These are phyloP conservation scores for Barnettozyma sucrosica DNA, from an alignment of 805 yeast species.

Conservation along the genomic window DNA sequence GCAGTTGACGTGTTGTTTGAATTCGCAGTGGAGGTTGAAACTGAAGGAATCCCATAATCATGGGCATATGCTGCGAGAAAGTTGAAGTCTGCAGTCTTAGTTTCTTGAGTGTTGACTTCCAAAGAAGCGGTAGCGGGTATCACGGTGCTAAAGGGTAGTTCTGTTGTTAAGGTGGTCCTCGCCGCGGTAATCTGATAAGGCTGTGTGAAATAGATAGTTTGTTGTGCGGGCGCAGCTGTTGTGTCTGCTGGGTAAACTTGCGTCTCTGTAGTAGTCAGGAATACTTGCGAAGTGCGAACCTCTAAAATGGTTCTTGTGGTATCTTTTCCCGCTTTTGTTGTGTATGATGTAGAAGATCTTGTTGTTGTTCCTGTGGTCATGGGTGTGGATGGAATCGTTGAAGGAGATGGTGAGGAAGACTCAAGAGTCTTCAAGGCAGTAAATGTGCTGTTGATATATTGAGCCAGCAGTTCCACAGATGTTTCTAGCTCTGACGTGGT, in stretches of 20 bases:
- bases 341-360: neutral
- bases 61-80: constrained; percentile 12
- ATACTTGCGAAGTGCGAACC: constrained; percentile 1
- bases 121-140: constrained; percentile 3
- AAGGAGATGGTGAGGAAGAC: neutral
- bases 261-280: constrained; percentile 4
- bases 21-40: neutral
- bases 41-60: constrained; percentile 1
- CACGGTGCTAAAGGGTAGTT: constrained; percentile 15
- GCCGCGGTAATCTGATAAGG: constrained; percentile 16
- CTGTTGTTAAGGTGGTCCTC: constrained; percentile 18
- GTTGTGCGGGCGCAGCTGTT: constrained; percentile 1
- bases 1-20: constrained; percentile 6
- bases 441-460: neutral
- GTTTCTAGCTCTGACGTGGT: neutral
- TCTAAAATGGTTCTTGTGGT: neutral
- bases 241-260: neutral
- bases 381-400: neutral
- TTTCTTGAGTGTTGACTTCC: neutral
- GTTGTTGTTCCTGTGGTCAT: neutral
- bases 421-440: neutral
- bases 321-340: neutral
- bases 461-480: neutral
- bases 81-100: constrained; percentile 20
- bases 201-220: constrained; percentile 19